Base-by-base conservation (phyloP, 805 yeast species). In the Phaffomyces antillensis region DNA sequence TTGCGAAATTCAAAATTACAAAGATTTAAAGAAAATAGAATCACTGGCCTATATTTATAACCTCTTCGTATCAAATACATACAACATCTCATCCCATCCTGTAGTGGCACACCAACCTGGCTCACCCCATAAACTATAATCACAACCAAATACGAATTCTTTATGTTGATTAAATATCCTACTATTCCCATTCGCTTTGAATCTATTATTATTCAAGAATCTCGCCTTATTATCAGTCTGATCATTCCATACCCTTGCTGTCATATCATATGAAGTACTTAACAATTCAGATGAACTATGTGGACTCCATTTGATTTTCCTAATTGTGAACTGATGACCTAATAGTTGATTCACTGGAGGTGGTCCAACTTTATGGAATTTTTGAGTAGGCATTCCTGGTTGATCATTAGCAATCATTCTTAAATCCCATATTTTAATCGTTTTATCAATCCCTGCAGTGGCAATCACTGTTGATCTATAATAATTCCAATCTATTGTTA, bases 31-130 rank as follows among this genome's bases (percentile, higher is more conserved):
- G 62, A 60, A 39, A 49, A 56, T 23, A 47, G 59, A 40, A 45
- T 60, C 1, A 55, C 54, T 34, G 62, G 61, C 0, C n/a, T 48
- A 16, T 45, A 41, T 37, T 31, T 42, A 37, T 44, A 44, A 38
- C 30, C 47, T 40, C 24, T 44, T 44, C 2, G 39, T 44, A 53
- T 85, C 89, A 95, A 96, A 93, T 8, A 93, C 75, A 59, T 84
- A 83, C 7, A 89, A 82, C 84, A 87, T 88, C 59, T 91, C 96
- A 67, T 91, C 99, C 96, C 96, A 91, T 2, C 96, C 96, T 0
- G 90, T 83, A 15, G 96, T 82, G 10, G 93, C 95, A 16, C 84
- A 89, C 89, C 93, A 90, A 1, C 97, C 97, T 2, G 93, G 95
- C 53, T 81, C 82, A 3, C 98, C 99, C 97, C 97, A 91, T 42